Conservation (phyloP, 73 alveolate genomes). For the Effrenium voratum region DNA sequence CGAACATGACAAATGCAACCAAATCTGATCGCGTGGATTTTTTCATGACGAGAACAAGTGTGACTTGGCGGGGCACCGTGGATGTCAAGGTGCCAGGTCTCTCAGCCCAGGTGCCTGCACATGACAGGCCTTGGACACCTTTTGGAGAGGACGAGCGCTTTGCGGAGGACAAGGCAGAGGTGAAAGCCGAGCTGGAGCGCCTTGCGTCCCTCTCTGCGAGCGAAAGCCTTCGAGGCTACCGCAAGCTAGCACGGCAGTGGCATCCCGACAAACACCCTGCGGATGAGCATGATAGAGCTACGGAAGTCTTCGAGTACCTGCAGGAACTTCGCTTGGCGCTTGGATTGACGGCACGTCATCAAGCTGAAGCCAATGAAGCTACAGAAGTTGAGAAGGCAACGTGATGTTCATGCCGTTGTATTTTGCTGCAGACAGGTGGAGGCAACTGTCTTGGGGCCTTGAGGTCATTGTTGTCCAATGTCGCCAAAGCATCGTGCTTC, state of each 20-base stretch:
- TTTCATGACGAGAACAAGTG: conserved; percentile 78
- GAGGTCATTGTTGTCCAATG: too few species aligned
- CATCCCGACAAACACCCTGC: conserved; percentile 82
- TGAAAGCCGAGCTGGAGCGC: conserved; percentile 52
- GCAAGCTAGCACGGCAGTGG: conserved; percentile 64
- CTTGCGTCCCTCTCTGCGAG: not conserved
- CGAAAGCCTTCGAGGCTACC: conserved; percentile 37
- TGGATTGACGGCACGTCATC: not conserved
- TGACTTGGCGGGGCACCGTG: conserved; percentile 61
- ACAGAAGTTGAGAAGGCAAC: too few species aligned
- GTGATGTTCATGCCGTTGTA: too few species aligned
- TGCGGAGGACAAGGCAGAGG: conserved; percentile 59
- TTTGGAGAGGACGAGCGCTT: conserved; percentile 4
- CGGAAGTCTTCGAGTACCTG: conserved; percentile 63
- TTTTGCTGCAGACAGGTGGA: too few species aligned
- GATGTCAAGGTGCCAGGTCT: conserved; percentile 78
- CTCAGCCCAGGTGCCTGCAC: conserved; percentile 69
- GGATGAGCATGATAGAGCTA: conserved; percentile 64
- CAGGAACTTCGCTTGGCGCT: conserved; percentile 73
- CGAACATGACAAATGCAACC: not conserved
- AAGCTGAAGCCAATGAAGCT: too few species aligned
- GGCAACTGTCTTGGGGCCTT: too few species aligned
- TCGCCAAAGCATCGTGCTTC: too few species aligned
- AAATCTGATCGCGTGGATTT: conserved; percentile 56
- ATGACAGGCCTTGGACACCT: conserved; percentile 82